These are phyloP conservation scores for Kwoniella heveanensis DNA, from an alignment of 768 basidiomycete species.

Conservation along the genomic window DNA sequence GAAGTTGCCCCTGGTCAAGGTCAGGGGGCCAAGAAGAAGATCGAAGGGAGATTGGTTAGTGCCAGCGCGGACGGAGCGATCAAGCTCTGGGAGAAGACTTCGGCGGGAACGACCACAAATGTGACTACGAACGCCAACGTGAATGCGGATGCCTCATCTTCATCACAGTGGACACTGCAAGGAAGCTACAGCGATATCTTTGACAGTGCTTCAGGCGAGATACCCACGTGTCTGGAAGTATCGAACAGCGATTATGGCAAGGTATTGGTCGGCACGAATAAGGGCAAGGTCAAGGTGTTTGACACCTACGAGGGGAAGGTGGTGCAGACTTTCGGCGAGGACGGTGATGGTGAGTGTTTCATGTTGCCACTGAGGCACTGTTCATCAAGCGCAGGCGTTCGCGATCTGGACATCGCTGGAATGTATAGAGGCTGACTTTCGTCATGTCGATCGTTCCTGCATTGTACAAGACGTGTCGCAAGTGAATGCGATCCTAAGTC, in stretches of 20 bases:
- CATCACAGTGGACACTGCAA: slow-evolving; percentile 12
- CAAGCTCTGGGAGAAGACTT: slow-evolving; percentile 71
- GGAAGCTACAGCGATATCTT: slow-evolving; percentile 51
- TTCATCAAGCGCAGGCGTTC: no score
- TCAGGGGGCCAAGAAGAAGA: slow-evolving; percentile 58
- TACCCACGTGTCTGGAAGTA: slow-evolving; percentile 80
- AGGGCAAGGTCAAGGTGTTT: slow-evolving; percentile 85
- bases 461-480: slow-evolving; percentile 18
- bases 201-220: slow-evolving; percentile 61
- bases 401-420: no score
- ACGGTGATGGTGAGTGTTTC: slow-evolving; percentile 55
- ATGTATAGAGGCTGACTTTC: no score
- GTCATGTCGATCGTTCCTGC: no score
- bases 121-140: no score
- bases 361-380: no score
- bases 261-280: slow-evolving; percentile 86
- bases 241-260: slow-evolving; percentile 77
- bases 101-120: background rate
- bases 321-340: slow-evolving; percentile 62
- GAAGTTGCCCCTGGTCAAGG: background rate
- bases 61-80: slow-evolving; percentile 88
- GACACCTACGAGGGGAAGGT: slow-evolving; percentile 63
- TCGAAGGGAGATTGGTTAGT: slow-evolving; percentile 74
- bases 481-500: slow-evolving; percentile 59
- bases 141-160: background rate